Percentiles rank a stretch among this genome's conserved stretches.
Evolutionary conservation across 805 yeast species (phyloP).

Genomic region (Yarrowia sp.): DNA sequence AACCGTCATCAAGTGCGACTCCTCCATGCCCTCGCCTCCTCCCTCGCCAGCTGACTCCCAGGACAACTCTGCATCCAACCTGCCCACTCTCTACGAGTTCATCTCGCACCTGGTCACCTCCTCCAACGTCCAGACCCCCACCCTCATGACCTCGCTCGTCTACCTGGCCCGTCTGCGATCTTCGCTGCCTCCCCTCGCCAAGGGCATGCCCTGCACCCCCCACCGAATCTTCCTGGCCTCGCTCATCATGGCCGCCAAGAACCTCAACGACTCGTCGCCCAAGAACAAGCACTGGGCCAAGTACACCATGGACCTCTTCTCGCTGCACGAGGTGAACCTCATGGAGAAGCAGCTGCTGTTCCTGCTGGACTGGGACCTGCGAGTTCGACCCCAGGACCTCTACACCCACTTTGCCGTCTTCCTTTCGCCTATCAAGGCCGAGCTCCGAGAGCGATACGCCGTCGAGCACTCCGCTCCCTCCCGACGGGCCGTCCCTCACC

Average conservation of each 20-base stretch:
- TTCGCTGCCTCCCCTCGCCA: constrained; percentile 78
- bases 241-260: constrained; percentile 86
- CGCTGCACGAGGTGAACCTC: constrained; percentile 76
- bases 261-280: constrained; percentile 89
- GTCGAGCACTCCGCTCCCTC: constrained; percentile 15
- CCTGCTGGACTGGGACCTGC: constrained; percentile 81
- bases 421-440: constrained; percentile 64
- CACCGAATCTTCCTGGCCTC: constrained; percentile 91
- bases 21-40: constrained; percentile 31
- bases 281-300: constrained; percentile 94
- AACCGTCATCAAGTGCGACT: constrained; percentile 41
- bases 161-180: constrained; percentile 74
- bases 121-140: constrained; percentile 92
- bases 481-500: constrained; percentile 6
- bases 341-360: constrained; percentile 85
- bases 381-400: constrained; percentile 67
- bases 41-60: constrained; percentile 24
- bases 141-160: constrained; percentile 87
- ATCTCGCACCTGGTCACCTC: constrained; percentile 68
- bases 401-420: constrained; percentile 68
- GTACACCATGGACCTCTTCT: constrained; percentile 81
- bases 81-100: constrained; percentile 45
- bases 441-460: constrained; percentile 36
- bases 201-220: constrained; percentile 84
- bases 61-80: constrained; percentile 2